Conservation (phyloP, 2,329 filamentous ascomycete species). For the Lachnellula arida region DNA sequence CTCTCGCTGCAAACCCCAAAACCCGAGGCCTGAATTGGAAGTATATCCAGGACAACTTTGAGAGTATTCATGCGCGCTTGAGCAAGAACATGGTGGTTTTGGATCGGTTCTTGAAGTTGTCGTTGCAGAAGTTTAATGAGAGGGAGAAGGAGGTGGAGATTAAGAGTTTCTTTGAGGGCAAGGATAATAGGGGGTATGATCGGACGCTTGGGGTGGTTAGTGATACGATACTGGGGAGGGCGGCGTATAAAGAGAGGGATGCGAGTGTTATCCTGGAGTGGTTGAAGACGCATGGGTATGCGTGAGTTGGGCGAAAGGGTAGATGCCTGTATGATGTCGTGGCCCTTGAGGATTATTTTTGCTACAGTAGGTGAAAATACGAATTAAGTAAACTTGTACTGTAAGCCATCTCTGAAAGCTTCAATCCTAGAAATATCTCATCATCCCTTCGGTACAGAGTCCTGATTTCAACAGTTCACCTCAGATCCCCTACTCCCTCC, state of each 20-base stretch:
- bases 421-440: too few relatives aligned
- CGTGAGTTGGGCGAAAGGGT: constrained; percentile 12
- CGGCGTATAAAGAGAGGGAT: constrained; percentile 77
- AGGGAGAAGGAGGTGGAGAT: constrained; percentile 69
- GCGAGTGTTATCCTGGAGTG: constrained; percentile 69
- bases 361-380: too few relatives aligned
- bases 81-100: constrained; percentile 79
- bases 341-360: too few relatives aligned
- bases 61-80: constrained; percentile 64
- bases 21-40: constrained; percentile 76
- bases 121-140: constrained; percentile 74
- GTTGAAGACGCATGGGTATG: constrained; percentile 61
- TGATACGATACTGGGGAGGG: constrained; percentile 80
- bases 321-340: background rate
- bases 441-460: too few relatives aligned
- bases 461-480: too few relatives aligned
- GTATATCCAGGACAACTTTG: constrained; percentile 82
- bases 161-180: constrained; percentile 74
- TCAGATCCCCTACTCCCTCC: too few relatives aligned
- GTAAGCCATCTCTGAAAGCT: too few relatives aligned
- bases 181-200: constrained; percentile 82
- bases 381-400: too few relatives aligned
- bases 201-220: constrained; percentile 79
- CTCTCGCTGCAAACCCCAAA: constrained; percentile 67
- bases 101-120: constrained; percentile 79